Evolutionary conservation across 2,329 filamentous ascomycete genomes (phyloP).

Genomic region (Calonectria fujianensis): DNA sequence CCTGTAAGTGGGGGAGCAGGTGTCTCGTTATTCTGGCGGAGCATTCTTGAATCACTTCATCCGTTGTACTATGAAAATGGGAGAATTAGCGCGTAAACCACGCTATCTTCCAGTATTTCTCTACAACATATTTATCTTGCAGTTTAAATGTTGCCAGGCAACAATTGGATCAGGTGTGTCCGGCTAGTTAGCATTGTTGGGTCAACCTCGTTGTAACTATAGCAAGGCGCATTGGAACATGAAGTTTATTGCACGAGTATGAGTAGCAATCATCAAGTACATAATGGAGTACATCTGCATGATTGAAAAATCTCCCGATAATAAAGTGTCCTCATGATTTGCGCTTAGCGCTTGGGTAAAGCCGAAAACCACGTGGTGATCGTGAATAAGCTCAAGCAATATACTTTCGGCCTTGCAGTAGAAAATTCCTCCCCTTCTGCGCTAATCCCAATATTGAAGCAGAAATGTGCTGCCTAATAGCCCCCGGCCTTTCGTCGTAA

Average conservation of each 20-base stretch:
- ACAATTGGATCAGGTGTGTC: no score
- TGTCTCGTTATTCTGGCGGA: no score
- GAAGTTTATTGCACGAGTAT: not conserved
- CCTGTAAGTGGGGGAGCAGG: no score
- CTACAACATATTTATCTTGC: no score
- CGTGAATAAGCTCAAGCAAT: not conserved
- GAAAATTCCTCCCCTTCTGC: not conserved
- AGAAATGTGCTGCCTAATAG: not conserved
- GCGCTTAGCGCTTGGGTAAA: not conserved
- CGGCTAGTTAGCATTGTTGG: not conserved
- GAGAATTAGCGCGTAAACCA: no score
- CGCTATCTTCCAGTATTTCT: no score
- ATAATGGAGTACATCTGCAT: not conserved
- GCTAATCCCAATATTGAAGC: not conserved
- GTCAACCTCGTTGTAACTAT: not conserved
- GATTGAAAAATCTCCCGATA: not conserved
- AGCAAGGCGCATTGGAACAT: not conserved
- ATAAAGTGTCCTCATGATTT: not conserved
- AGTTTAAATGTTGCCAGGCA: no score
- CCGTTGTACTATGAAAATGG: no score
- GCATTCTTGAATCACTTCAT: no score
- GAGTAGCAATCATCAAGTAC: not conserved
- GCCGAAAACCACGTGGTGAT: not conserved
- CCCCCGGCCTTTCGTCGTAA: not conserved
- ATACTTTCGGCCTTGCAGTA: not conserved